Conservation (phyloP, 129 eudicot species). For the Kitagawia praeruptora region DNA sequence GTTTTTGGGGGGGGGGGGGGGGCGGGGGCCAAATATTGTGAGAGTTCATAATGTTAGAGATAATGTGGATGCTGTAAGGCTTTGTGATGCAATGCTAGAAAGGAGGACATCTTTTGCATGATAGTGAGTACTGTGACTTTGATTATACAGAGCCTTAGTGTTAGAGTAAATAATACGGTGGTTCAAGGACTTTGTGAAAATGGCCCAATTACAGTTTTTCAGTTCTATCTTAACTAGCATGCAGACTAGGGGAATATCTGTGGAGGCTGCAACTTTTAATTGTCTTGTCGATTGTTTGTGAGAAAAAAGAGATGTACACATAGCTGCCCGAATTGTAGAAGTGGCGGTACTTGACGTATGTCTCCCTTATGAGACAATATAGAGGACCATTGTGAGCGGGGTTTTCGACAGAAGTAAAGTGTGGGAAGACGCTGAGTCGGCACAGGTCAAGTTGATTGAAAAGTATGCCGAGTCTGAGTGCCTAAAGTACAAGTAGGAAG, state of each 20-base stretch:
- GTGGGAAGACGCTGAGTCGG: conserved; percentile 29
- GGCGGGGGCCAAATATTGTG: conserved; percentile 76
- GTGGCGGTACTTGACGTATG: conserved; percentile 70
- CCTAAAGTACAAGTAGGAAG: conserved; percentile 8
- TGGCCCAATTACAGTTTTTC: conserved; percentile 44
- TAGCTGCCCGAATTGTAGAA: conserved; percentile 39
- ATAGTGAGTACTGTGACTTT: not conserved
- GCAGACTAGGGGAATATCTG: conserved; percentile 59
- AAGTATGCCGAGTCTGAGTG: conserved; percentile 12
- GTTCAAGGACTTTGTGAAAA: conserved; percentile 47
- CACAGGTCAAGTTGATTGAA: conserved; percentile 26
- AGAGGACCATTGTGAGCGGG: conserved; percentile 39
- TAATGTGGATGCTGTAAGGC: conserved; percentile 59
- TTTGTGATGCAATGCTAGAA: conserved; percentile 67
- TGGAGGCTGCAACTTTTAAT: conserved; percentile 45
- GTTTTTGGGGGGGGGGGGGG: conserved; percentile 78
- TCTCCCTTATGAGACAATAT: conserved; percentile 41
- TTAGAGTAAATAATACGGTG: conserved; percentile 48
- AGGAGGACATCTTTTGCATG: conserved; percentile 20
- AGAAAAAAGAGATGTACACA: conserved; percentile 41
- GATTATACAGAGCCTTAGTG: conserved; percentile 34
- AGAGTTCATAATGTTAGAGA: conserved; percentile 79
- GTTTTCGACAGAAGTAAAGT: conserved; percentile 38
- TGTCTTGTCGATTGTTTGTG: conserved; percentile 34
- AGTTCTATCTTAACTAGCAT: conserved; percentile 36